Evolutionary conservation across 306 rosid species (phyloP).

Genomic region (Chamaecrista fasciculata): DNA sequence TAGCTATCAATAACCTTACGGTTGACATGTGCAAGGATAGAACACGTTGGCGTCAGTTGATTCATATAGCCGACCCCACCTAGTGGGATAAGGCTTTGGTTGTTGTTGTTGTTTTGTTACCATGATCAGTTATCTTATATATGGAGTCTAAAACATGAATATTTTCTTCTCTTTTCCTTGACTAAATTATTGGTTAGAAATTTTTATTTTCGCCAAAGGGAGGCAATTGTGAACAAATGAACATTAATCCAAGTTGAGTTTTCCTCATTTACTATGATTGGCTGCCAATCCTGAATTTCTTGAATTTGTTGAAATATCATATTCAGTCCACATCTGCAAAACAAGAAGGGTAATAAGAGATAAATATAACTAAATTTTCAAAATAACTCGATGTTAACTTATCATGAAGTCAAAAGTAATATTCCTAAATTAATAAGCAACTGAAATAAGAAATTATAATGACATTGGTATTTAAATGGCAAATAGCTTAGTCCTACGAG

Average conservation of each 20-base stretch:
- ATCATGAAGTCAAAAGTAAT: neutral
- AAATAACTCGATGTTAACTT: neutral
- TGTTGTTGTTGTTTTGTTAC: too few relatives aligned
- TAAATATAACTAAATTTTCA: neutral
- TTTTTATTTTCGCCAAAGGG: neutral
- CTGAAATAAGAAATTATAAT: neutral
- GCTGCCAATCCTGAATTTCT: neutral
- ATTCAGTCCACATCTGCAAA: neutral
- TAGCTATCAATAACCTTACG: too few relatives aligned
- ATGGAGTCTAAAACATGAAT: neutral
- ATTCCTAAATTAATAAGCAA: neutral
- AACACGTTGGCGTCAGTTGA: too few relatives aligned
- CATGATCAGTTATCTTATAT: neutral
- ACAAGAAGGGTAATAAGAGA: neutral
- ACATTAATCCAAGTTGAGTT: neutral
- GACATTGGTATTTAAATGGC: neutral
- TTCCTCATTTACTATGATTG: neutral
- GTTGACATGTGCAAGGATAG: too few relatives aligned
- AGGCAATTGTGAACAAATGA: neutral
- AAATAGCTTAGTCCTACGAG: neutral
- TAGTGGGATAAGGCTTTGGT: too few relatives aligned
- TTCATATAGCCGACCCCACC: too few relatives aligned
- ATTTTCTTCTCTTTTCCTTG: neutral
- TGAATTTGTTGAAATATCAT: neutral
- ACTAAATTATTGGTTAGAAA: neutral